Evolutionary conservation across 305 asterid species (phyloP).

Genomic region (Lippia alba): DNA sequence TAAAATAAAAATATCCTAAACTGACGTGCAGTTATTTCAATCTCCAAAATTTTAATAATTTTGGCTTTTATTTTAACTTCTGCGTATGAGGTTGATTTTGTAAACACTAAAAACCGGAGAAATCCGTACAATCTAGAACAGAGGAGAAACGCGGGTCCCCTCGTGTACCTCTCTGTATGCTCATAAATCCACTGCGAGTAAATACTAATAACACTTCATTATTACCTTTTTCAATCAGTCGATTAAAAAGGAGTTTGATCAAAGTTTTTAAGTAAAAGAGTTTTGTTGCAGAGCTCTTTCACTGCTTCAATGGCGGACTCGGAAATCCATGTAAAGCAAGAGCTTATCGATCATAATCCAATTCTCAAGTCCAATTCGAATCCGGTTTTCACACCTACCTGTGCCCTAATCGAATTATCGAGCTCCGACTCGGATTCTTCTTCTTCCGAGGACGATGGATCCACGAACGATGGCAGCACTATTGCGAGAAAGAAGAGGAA

Average conservation of each 20-base stretch:
- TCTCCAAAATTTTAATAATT: too few relatives aligned
- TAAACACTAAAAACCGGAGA: neutral
- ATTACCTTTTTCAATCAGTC: neutral
- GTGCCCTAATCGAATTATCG: constrained; percentile 43
- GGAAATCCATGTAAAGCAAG: constrained; percentile 43
- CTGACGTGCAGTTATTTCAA: too few relatives aligned
- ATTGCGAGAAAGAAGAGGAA: constrained; percentile 47
- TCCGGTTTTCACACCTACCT: neutral
- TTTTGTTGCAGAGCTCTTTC: neutral
- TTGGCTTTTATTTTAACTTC: too few relatives aligned
- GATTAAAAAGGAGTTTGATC: neutral
- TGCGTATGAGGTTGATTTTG: too few relatives aligned
- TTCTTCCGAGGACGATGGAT: constrained; percentile 34
- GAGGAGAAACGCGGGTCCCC: neutral
- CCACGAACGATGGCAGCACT: neutral
- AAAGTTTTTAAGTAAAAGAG: neutral
- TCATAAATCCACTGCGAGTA: neutral
- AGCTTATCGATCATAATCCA: constrained; percentile 32
- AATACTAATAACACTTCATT: neutral
- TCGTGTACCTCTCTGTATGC: neutral
- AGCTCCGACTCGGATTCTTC: constrained; percentile 47
- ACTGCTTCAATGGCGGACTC: constrained; percentile 34
- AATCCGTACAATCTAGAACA: neutral
- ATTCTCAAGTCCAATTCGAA: neutral
- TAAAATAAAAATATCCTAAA: too few relatives aligned